These are phyloP conservation scores for Chlorella sp. DNA, from an alignment of 139 green algal genomes.

Conservation along the genomic window DNA sequence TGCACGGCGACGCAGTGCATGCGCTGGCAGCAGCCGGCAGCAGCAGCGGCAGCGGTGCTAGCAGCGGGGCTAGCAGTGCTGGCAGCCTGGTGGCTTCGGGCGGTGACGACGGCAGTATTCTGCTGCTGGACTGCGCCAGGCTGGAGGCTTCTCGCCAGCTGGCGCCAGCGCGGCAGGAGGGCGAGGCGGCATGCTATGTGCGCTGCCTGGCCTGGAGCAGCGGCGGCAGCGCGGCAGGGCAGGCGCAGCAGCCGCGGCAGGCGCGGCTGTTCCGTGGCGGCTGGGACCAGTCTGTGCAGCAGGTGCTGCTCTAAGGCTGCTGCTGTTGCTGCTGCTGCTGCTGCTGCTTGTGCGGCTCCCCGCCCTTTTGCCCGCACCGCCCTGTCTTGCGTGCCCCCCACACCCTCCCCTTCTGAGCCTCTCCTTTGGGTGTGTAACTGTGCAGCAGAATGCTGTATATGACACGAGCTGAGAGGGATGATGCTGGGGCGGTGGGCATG, in stretches of 20 bases:
- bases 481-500: no score
- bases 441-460: neutral
- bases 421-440: neutral
- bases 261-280: slow-evolving; percentile 17
- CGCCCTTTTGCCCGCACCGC: neutral
- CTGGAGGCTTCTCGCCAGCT: slow-evolving; percentile 1
- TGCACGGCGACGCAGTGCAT: slow-evolving; percentile 28
- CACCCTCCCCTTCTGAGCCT: neutral
- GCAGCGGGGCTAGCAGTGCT: neutral
- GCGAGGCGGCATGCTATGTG: slow-evolving; percentile 8
- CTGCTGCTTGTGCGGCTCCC: neutral
- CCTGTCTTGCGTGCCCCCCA: neutral
- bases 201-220: slow-evolving; percentile 6
- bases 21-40: neutral
- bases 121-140: neutral
- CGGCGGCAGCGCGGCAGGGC: neutral
- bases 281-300: neutral
- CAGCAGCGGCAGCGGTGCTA: neutral
- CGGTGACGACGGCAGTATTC: slow-evolving; percentile 19
- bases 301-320: neutral
- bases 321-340: neutral
- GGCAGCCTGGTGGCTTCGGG: neutral
- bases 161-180: neutral
- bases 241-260: neutral
- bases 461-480: neutral